Percentiles rank a stretch among this genome's conserved stretches.
Conservation (phyloP, 768 basidiomycete genomes). For the Psilocybe cubensis region DNA sequence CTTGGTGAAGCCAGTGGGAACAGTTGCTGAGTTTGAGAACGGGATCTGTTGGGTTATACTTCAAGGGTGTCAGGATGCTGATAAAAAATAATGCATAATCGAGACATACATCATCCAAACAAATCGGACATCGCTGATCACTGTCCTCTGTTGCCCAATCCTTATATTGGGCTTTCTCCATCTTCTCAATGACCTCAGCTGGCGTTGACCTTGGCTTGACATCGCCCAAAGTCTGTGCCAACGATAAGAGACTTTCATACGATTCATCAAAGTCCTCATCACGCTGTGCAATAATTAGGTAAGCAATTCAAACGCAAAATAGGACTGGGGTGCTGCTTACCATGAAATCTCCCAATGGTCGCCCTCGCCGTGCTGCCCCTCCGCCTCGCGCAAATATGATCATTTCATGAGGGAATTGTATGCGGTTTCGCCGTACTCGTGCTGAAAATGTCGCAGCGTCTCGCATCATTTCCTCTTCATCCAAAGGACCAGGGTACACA, state of each 20-base stretch:
- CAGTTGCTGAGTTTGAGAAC: slow-evolving; percentile 73
- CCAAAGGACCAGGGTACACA: background rate
- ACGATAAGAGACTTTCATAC: slow-evolving; percentile 67
- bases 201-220: slow-evolving; percentile 68
- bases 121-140: slow-evolving; percentile 82
- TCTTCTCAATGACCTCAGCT: slow-evolving; percentile 55
- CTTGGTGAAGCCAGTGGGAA: slow-evolving; percentile 80
- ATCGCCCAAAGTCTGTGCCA: slow-evolving; percentile 69
- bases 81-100: background rate
- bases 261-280: slow-evolving; percentile 80
- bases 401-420: background rate
- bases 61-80: slow-evolving; percentile 10
- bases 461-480: background rate
- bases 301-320: background rate
- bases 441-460: background rate
- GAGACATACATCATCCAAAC: slow-evolving; percentile 77
- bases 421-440: background rate
- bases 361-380: slow-evolving; percentile 17
- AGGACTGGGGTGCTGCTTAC: slow-evolving; percentile 40
- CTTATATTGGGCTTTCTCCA: slow-evolving; percentile 65
- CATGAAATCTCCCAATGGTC: slow-evolving; percentile 50
- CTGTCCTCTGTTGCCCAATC: slow-evolving; percentile 71
- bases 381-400: slow-evolving; percentile 6
- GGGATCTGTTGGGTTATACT: slow-evolving; percentile 69
- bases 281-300: slow-evolving; percentile 41